phyloP scores from a whole-genome alignment of 2,329 filamentous ascomycete genomes.

The Nakataea oryzae region DNA sequence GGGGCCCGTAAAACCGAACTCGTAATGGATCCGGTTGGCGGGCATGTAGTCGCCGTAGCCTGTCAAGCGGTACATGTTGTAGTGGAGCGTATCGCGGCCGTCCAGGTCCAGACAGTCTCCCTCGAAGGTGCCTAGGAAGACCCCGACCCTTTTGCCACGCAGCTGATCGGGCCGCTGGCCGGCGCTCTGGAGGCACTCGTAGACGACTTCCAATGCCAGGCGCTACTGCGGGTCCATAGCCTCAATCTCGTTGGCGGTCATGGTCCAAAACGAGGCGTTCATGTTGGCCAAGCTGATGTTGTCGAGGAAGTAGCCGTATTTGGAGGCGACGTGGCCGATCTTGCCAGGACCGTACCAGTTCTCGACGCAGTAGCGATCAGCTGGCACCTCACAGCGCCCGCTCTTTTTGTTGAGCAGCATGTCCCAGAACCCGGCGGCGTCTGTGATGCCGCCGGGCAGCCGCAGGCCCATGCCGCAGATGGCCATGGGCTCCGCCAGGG shows the following conservation, averaged over 20 bases:
- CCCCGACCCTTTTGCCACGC: no score
- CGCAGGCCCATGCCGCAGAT: conserved; percentile 20
- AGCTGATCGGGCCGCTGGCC: conserved; percentile 7
- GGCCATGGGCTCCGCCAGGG: no score
- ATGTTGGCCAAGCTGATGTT: conserved; percentile 17
- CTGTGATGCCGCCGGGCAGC: conserved; percentile 17
- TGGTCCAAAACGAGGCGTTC: conserved; percentile 19
- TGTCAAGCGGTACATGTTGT: neutral
- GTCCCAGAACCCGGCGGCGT: conserved; percentile 18
- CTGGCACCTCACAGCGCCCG: neutral
- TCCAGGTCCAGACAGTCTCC: neutral
- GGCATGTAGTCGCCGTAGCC: conserved; percentile 30
- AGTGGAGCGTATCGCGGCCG: neutral
- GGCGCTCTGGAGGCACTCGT: conserved; percentile 10
- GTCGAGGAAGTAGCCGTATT: conserved; percentile 17
- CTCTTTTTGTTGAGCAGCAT: conserved; percentile 18
- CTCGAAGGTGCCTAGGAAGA: no score
- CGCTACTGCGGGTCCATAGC: conserved; percentile 14
- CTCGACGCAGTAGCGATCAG: conserved; percentile 1
- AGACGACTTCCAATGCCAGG: conserved; percentile 5
- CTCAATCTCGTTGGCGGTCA: conserved; percentile 16
- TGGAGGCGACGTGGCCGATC: conserved; percentile 8
- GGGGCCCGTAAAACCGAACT: conserved; percentile 21
- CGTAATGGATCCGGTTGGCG: conserved; percentile 21
- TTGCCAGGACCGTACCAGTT: conserved; percentile 4